phyloP scores from a whole-genome alignment of 2,329 filamentous ascomycete species.

The Alternaria angustiovoidea region DNA sequence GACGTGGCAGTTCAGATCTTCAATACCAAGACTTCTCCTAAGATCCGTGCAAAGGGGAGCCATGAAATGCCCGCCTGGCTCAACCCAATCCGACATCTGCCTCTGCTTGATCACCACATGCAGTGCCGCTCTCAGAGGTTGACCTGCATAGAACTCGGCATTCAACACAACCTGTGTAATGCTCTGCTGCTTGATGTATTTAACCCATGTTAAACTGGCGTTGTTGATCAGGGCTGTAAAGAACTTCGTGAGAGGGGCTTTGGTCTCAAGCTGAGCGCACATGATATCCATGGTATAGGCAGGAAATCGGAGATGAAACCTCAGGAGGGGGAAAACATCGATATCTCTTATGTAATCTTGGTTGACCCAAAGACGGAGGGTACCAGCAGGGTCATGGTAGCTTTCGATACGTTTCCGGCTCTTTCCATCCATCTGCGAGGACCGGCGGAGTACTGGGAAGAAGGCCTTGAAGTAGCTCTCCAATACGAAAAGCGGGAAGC shows the following conservation, averaged over 20 bases:
- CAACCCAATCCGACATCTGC: background rate
- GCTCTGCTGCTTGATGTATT: background rate
- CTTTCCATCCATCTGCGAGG: background rate
- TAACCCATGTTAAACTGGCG: background rate
- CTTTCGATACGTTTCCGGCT: slow-evolving; percentile 8
- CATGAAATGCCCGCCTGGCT: background rate
- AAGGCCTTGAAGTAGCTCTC: slow-evolving; percentile 33
- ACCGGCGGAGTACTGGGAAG: slow-evolving; percentile 15
- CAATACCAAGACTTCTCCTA: background rate
- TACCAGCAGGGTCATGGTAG: slow-evolving; percentile 13
- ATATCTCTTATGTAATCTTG: slow-evolving; percentile 6
- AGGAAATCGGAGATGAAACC: slow-evolving; percentile 28
- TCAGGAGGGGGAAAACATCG: slow-evolving; percentile 28
- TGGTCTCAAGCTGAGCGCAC: background rate
- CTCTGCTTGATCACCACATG: slow-evolving; percentile 1
- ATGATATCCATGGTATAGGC: slow-evolving; percentile 14
- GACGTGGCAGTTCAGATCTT: background rate
- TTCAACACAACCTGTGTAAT: slow-evolving; percentile 5
- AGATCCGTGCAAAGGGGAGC: background rate
- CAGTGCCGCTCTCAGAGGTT: background rate
- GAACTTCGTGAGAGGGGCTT: background rate
- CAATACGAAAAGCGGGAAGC: slow-evolving; percentile 26
- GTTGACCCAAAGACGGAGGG: slow-evolving; percentile 24
- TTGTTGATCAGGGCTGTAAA: background rate
- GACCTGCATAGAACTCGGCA: background rate